phyloP scores from a whole-genome alignment of 2,329 filamentous ascomycete genomes.

The Hymenoscyphus repandus region DNA sequence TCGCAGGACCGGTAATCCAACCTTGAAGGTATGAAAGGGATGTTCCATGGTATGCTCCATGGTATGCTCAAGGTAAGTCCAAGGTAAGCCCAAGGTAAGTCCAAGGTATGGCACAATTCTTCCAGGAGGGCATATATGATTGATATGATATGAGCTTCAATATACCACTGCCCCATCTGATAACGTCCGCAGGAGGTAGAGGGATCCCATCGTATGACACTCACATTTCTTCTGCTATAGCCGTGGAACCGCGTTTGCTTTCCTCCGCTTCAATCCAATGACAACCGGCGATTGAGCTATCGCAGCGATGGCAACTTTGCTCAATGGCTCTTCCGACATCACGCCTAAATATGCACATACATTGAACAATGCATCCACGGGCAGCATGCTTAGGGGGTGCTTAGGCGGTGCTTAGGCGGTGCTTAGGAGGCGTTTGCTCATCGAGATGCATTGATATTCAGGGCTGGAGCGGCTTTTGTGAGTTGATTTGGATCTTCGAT shows the following conservation, averaged over 20 bases:
- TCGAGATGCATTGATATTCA: too few relatives aligned
- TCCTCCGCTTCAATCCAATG: slow-evolving; percentile 3
- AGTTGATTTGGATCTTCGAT: too few relatives aligned
- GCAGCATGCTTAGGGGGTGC: too few relatives aligned
- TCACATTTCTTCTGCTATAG: slow-evolving; percentile 9
- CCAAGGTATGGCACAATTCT: not conserved
- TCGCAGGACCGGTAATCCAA: too few relatives aligned
- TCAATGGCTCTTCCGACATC: slow-evolving; percentile 9
- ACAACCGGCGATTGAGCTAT: not conserved
- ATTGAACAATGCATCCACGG: too few relatives aligned
- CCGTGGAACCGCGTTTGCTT: slow-evolving; percentile 11
- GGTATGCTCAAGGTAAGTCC: too few relatives aligned
- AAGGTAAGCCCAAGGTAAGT: too few relatives aligned
- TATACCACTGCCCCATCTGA: slow-evolving; percentile 8
- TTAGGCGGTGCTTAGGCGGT: too few relatives aligned
- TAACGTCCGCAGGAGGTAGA: not conserved
- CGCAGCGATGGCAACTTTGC: not conserved
- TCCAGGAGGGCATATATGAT: not conserved
- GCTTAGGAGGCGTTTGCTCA: too few relatives aligned
- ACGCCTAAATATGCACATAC: slow-evolving; percentile 17
- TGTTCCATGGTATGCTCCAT: not conserved
- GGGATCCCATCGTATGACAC: slow-evolving; percentile 7
- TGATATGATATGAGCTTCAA: not conserved
- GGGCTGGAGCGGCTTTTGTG: too few relatives aligned
- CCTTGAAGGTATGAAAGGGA: too few relatives aligned